A percentile compares a stretch with the other conserved stretches of the same genome.
Conservation (phyloP, 2,329 filamentous ascomycete genomes). For the Verruconis gallopava region DNA sequence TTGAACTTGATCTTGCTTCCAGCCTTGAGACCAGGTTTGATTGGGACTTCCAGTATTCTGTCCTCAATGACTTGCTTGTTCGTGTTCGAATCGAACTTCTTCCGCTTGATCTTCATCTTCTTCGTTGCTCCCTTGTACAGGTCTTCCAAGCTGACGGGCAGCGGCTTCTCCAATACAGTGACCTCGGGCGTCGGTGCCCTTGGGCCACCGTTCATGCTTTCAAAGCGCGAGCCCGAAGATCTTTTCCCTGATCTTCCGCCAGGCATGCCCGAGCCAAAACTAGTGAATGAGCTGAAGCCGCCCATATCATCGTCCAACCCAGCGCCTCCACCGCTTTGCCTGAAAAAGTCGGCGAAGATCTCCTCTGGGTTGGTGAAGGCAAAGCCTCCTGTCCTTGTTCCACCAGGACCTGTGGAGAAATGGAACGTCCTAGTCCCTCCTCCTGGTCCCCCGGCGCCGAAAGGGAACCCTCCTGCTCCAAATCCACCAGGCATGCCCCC, state of each 20-base stretch:
- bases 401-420: conserved; percentile 45
- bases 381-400: conserved; percentile 51
- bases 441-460: conserved; percentile 38
- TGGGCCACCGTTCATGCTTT: conserved; percentile 21
- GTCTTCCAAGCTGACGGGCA: conserved; percentile 77
- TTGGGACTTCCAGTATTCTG: conserved; percentile 83
- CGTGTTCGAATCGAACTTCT: conserved; percentile 69
- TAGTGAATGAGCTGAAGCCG: conserved; percentile 27
- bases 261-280: conserved; percentile 18
- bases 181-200: conserved; percentile 62
- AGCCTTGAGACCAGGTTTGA: conserved; percentile 91
- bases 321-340: conserved; percentile 36
- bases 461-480: conserved; percentile 35
- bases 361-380: conserved; percentile 70
- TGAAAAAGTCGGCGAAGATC: conserved; percentile 77
- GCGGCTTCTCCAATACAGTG: conserved; percentile 73
- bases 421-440: conserved; percentile 45
- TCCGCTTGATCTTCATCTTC: conserved; percentile 96
- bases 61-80: conserved; percentile 81
- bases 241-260: conserved; percentile 22
- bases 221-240: conserved; percentile 17
- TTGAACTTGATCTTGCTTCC: conserved; percentile 98
- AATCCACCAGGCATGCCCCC: conserved; percentile 43
- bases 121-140: conserved; percentile 77
- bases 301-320: conserved; percentile 35